Evolutionary conservation across 2,329 filamentous ascomycete genomes (phyloP).

Genomic region (Fonsecaea erecta): DNA sequence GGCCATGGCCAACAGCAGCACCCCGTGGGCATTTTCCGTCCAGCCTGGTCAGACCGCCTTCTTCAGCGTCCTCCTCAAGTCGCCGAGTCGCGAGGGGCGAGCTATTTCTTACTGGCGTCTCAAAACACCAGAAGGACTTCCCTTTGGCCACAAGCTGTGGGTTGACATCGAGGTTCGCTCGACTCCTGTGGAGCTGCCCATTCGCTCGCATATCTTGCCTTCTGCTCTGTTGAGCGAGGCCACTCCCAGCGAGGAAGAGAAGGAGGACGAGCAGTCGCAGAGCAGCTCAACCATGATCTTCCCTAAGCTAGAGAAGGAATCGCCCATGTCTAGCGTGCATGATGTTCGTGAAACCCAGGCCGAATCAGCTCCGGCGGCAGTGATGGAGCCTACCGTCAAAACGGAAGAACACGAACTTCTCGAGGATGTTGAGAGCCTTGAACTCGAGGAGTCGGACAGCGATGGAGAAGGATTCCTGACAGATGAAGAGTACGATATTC

Average conservation of each 20-base stretch:
- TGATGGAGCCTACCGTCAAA: slow-evolving; percentile 43
- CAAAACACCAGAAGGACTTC: slow-evolving; percentile 75
- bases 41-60: slow-evolving; percentile 73
- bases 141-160: slow-evolving; percentile 94
- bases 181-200: slow-evolving; percentile 35
- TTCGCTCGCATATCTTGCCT: slow-evolving; percentile 24
- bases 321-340: slow-evolving; percentile 78
- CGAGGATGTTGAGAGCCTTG: slow-evolving; percentile 64
- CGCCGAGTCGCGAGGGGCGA: slow-evolving; percentile 75
- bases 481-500: slow-evolving; percentile 96
- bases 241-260: slow-evolving; percentile 46
- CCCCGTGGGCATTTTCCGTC: slow-evolving; percentile 70
- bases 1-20: slow-evolving; percentile 79
- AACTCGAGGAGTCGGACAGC: slow-evolving; percentile 52
- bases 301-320: slow-evolving; percentile 94
- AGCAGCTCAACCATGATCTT: slow-evolving; percentile 79
- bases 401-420: slow-evolving; percentile 59
- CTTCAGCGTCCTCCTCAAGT: slow-evolving; percentile 85
- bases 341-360: slow-evolving; percentile 51
- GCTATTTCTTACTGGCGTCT: slow-evolving; percentile 96
- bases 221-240: slow-evolving; percentile 27
- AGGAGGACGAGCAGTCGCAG: slow-evolving; percentile 38
- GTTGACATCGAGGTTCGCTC: slow-evolving; percentile 78
- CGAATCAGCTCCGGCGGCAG: slow-evolving; percentile 41
- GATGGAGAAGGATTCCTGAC: slow-evolving; percentile 81